A percentile compares a stretch with the other conserved stretches of the same genome.
phyloP scores from a whole-genome alignment of 139 green algal genomes.

The Coelastrella sp. region DNA sequence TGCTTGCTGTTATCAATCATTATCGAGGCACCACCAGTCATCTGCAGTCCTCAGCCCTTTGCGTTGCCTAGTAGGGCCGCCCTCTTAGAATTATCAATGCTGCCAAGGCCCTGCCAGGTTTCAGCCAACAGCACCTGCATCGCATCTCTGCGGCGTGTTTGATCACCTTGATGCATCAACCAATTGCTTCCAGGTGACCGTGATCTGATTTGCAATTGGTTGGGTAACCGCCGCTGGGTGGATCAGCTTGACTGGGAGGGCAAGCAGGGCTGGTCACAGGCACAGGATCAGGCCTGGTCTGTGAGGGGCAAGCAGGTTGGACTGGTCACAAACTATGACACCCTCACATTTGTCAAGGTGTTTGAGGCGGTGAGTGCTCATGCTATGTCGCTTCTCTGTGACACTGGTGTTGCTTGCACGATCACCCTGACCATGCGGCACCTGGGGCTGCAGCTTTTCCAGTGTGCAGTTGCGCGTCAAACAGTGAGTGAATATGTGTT shows the following conservation, averaged over 20 bases:
- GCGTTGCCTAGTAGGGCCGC: too few relatives aligned
- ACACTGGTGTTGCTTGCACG: too few relatives aligned
- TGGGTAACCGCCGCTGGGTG: slow-evolving; percentile 80
- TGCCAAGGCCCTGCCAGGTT: too few relatives aligned
- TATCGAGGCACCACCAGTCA: too few relatives aligned
- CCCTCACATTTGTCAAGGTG: slow-evolving; percentile 78
- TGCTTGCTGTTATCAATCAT: too few relatives aligned
- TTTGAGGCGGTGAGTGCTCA: slow-evolving; percentile 40
- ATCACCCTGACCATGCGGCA: not conserved
- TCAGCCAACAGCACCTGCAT: too few relatives aligned
- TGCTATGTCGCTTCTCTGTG: not conserved
- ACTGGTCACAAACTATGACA: slow-evolving; percentile 59
- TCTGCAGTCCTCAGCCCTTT: too few relatives aligned
- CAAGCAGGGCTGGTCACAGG: slow-evolving; percentile 48
- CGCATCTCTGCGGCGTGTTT: not conserved
- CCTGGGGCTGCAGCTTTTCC: not conserved
- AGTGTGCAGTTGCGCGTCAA: not conserved
- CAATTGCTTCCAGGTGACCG: slow-evolving; percentile 49
- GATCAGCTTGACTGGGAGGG: slow-evolving; percentile 72
- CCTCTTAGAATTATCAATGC: too few relatives aligned
- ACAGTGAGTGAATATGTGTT: too few relatives aligned
- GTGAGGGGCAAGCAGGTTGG: slow-evolving; percentile 68
- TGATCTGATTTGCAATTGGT: slow-evolving; percentile 88
- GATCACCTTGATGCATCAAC: too few relatives aligned
- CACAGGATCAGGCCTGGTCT: slow-evolving; percentile 68